Percentiles rank a stretch among this genome's conserved stretches.
Evolutionary conservation across 2,329 filamentous ascomycete species (phyloP).

Genomic region (Daldinia sp.): DNA sequence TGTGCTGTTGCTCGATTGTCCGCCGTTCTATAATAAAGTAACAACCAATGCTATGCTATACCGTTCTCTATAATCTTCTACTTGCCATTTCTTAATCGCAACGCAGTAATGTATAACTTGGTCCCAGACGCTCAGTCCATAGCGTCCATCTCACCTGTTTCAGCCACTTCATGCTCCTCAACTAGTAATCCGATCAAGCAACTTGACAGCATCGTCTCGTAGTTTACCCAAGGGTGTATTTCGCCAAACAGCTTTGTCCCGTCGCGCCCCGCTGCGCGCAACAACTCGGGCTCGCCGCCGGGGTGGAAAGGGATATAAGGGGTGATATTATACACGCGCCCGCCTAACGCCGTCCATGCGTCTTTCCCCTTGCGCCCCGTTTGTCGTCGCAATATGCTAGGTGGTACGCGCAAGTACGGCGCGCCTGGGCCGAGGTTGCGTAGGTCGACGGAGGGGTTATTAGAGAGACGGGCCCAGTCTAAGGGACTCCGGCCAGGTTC

Average conservation of each 20-base stretch:
- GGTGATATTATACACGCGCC: slow-evolving; percentile 92
- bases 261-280: slow-evolving; percentile 68
- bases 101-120: background rate
- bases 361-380: slow-evolving; percentile 86
- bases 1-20: background rate
- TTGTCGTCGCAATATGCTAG: slow-evolving; percentile 77
- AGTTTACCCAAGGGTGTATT: slow-evolving; percentile 77
- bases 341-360: slow-evolving; percentile 89
- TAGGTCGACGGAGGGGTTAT: slow-evolving; percentile 69
- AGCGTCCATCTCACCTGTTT: slow-evolving; percentile 58
- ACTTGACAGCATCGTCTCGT: slow-evolving; percentile 71
- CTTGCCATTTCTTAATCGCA: background rate
- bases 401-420: slow-evolving; percentile 77
- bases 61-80: background rate
- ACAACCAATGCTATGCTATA: slow-evolving; percentile 18
- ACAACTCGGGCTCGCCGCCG: slow-evolving; percentile 79
- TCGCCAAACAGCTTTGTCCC: slow-evolving; percentile 71
- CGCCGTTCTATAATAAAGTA: slow-evolving; percentile 14
- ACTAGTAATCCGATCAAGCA: slow-evolving; percentile 72
- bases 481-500: slow-evolving; percentile 93
- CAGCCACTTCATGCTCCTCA: slow-evolving; percentile 56
- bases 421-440: slow-evolving; percentile 65
- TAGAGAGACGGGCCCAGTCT: slow-evolving; percentile 88
- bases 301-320: slow-evolving; percentile 93
- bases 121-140: slow-evolving; percentile 60